A percentile compares a stretch with the other conserved stretches of the same genome.
phyloP scores from a whole-genome alignment of 208 protist species.

The Trypanosoma platydactyli region DNA sequence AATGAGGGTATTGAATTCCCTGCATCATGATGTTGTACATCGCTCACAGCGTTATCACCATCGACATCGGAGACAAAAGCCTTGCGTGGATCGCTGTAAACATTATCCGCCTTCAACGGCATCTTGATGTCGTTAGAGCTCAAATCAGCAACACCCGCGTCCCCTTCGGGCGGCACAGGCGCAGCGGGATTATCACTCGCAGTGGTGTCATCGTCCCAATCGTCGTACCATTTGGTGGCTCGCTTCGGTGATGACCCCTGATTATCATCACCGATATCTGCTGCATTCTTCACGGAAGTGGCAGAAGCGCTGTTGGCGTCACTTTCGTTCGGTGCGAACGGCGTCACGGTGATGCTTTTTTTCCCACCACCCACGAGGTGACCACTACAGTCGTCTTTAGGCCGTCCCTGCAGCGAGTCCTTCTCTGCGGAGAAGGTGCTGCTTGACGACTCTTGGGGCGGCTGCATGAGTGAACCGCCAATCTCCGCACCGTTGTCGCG shows the following conservation, averaged over 20 bases:
- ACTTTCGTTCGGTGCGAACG: background rate
- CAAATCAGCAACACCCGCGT: background rate
- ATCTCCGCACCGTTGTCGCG: background rate
- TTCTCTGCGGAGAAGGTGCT: conserved; percentile 6
- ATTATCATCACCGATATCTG: background rate
- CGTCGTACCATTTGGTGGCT: conserved; percentile 13
- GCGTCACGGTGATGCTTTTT: too few species aligned
- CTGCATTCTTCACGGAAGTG: background rate
- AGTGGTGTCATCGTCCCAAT: conserved; percentile 26
- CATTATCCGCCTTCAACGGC: background rate
- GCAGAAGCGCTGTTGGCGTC: background rate
- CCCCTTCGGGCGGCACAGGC: background rate
- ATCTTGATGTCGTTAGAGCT: background rate
- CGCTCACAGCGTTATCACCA: background rate
- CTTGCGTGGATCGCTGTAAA: conserved; percentile 11
- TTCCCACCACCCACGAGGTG: background rate
- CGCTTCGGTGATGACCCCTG: background rate
- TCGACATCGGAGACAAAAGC: conserved; percentile 1
- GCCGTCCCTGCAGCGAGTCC: background rate
- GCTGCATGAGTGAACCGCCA: conserved; percentile 7
- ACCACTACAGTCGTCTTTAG: too few species aligned
- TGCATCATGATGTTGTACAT: conserved; percentile 18
- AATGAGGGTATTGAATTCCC: background rate
- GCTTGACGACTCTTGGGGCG: conserved; percentile 23
- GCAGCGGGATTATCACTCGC: conserved; percentile 1